Conservation (phyloP, 345 rosid species). For the Moricandia arvensis region DNA sequence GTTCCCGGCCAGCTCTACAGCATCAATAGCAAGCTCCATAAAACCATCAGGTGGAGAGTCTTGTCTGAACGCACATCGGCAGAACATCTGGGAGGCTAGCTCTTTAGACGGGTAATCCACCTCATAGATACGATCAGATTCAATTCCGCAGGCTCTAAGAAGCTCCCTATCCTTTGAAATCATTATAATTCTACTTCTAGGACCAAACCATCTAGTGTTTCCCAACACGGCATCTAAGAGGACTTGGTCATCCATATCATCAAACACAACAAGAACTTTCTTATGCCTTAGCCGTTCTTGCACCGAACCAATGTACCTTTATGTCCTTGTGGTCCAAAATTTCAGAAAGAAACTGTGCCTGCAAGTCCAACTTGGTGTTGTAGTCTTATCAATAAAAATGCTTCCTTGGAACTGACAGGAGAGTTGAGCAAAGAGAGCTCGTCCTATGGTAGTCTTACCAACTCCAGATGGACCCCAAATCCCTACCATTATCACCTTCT, state of each 20-base stretch:
- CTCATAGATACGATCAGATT: neutral
- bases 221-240: slow-evolving; percentile 1
- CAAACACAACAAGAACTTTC: slow-evolving; percentile 3
- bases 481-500: neutral
- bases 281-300: neutral
- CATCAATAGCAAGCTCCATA: neutral
- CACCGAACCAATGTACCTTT: neutral
- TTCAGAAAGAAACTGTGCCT: neutral
- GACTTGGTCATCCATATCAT: slow-evolving; percentile 4
- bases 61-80: neutral
- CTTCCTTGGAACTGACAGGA: neutral
- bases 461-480: slow-evolving; percentile 13
- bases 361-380: neutral
- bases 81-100: neutral
- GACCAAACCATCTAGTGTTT: neutral
- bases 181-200: neutral
- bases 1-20: neutral
- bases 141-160: neutral
- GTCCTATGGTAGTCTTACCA: slow-evolving; percentile 5
- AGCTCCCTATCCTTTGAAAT: neutral
- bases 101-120: neutral
- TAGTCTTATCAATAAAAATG: slow-evolving; percentile 8
- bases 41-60: slow-evolving; percentile 10
- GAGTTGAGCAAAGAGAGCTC: slow-evolving; percentile 1
- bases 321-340: neutral